Evolutionary conservation across 176 grass and related monocot species (phyloP).

Genomic region (Tuctoria greenei): DNA sequence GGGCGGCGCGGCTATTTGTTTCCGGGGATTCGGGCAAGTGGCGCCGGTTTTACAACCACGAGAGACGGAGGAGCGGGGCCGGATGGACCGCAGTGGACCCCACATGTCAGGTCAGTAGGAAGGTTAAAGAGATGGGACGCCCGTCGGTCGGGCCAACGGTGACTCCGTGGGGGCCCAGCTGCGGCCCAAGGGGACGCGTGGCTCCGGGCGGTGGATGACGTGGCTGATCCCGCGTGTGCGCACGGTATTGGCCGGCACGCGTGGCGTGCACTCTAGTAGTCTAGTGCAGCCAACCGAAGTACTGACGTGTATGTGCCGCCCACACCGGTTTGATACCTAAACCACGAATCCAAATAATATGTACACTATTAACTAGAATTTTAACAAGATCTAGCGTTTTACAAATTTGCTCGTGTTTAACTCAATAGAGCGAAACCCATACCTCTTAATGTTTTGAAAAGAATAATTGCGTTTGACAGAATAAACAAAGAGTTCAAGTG

Average conservation of each 20-base stretch:
- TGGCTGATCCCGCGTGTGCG: not conserved
- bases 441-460: not conserved
- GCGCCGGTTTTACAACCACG: not conserved
- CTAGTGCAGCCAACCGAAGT: not conserved
- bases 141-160: not conserved
- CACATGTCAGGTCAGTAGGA: not conserved
- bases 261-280: slow-evolving; percentile 27
- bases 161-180: not conserved
- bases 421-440: not conserved
- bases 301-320: not conserved
- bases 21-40: slow-evolving; percentile 21
- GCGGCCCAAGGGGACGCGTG: not conserved
- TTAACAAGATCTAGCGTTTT: too few species aligned
- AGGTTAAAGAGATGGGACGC: not conserved
- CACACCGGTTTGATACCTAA: not conserved
- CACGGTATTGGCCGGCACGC: slow-evolving; percentile 4
- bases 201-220: not conserved
- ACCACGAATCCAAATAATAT: not conserved
- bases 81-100: not conserved
- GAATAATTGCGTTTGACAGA: not conserved
- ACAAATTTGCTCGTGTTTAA: too few species aligned
- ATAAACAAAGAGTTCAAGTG: slow-evolving; percentile 10
- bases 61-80: not conserved
- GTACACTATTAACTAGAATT: not conserved
- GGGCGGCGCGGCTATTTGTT: not conserved